A percentile compares a stretch with the other conserved stretches of the same genome.
phyloP scores from a whole-genome alignment of 2,329 filamentous ascomycete genomes.

The Furcasterigmium sp. region DNA sequence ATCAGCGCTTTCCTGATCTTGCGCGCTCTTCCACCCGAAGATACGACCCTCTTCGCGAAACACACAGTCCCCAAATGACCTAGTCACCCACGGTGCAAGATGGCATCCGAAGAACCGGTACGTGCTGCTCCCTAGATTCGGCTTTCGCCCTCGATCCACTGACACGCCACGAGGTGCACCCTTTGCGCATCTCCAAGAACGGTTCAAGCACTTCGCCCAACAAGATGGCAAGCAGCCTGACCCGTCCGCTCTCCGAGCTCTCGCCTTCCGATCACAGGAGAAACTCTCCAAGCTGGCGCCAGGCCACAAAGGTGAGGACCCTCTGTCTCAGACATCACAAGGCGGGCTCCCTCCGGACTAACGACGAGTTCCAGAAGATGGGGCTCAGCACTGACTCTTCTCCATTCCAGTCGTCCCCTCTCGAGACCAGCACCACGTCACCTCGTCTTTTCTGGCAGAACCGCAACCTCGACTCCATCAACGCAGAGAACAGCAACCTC shows the following conservation, averaged over 20 bases:
- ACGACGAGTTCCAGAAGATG: slow-evolving; percentile 51
- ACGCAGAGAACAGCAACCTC: slow-evolving; percentile 66
- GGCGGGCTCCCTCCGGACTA: slow-evolving; percentile 14
- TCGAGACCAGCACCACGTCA: slow-evolving; percentile 57
- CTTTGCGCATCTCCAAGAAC: slow-evolving; percentile 73
- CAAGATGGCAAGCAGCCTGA: slow-evolving; percentile 56
- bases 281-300: slow-evolving; percentile 86
- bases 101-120: slow-evolving; percentile 13
- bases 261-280: slow-evolving; percentile 78
- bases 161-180: slow-evolving; percentile 54
- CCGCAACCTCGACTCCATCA: slow-evolving; percentile 59
- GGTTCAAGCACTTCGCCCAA: slow-evolving; percentile 53
- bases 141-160: background rate
- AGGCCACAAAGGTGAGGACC: slow-evolving; percentile 59
- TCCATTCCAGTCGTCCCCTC: slow-evolving; percentile 79
- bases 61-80: background rate
- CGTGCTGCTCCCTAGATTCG: background rate
- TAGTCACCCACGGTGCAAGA: slow-evolving; percentile 2
- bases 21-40: slow-evolving; percentile 1
- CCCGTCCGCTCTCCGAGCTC: slow-evolving; percentile 82
- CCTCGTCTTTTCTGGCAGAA: slow-evolving; percentile 90
- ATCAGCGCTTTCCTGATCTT: slow-evolving; percentile 5
- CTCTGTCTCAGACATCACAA: slow-evolving; percentile 12
- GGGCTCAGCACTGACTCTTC: slow-evolving; percentile 68
- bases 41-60: background rate